Evolutionary conservation across 345 rosid genomes (phyloP), one percentile per base, ranked within the genome.

Genomic region (Leavenworthia alabamica): DNA sequence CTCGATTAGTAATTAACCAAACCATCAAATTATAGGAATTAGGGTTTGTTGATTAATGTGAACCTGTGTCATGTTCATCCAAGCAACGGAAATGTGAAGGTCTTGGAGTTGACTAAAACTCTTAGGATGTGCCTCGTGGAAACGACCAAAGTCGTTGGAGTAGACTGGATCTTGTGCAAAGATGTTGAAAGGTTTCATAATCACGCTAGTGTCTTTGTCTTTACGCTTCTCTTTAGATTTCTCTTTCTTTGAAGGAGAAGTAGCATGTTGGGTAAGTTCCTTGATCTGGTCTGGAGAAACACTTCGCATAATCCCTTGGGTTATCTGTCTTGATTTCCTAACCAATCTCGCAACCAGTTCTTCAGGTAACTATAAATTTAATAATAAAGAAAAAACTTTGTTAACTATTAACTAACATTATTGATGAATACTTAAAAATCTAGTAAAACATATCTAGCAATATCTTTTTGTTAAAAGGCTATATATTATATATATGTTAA

Each of bases 61-160:
- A 32, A 84, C 87, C 64, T 60, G 72, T 24, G 68, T 73, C 54
- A 79, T 76, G 55, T 77, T 70, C 3, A 24, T 43, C 32, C 64
- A 66, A 60, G 60, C 12, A 5, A 77, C 76, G 3, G 68, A 26
- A 16, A 79, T 26, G 8, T 37, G 52, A 17, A 75, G 27, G 60
- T 75, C 81, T 27, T 20, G 61, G 29, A 84, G 79, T 66, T 80
- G 81, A 43, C 64, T 19, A 71, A 42, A 70, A 6, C 62, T 56
- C 17, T 62, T 17, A 2, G 83, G 82, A 17, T 24, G 10, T 20
- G 81, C 83, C 19, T 80, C 71, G n/a, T 55, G 71, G 77, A 77
- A 79, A 56, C 5, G 59, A 8, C 85, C 85, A 14, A 68, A 72
- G 12, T 76, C 55, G 45, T 82, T 77, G 61, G 78, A 58, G 67